These are phyloP conservation scores for Apophysomyces sp. DNA, from an alignment of 371 early-diverging fungal genomes.

Conservation along the genomic window DNA sequence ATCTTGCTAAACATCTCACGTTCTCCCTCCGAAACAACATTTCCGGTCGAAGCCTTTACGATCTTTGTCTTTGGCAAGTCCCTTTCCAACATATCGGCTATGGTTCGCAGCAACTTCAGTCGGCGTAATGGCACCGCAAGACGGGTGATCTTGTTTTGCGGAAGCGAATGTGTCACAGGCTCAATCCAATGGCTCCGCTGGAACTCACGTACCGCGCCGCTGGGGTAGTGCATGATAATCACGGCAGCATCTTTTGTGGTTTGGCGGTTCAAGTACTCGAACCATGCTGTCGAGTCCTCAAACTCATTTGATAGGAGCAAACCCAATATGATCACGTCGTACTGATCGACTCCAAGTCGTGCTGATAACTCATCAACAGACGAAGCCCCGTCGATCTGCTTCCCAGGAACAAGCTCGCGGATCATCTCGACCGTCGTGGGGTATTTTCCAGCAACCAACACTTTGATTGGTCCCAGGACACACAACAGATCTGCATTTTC, in stretches of 20 bases:
- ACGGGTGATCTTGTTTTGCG: slow-evolving; percentile 27
- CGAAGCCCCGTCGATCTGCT: slow-evolving; percentile 25
- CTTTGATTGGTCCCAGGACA: slow-evolving; percentile 19
- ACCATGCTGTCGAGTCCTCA: slow-evolving; percentile 15
- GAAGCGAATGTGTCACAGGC: slow-evolving; percentile 12
- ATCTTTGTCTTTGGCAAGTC: neutral
- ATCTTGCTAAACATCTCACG: slow-evolving; percentile 27
- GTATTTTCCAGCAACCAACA: slow-evolving; percentile 33
- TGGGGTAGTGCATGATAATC: slow-evolving; percentile 42
- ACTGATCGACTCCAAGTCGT: slow-evolving; percentile 7
- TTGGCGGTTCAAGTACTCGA: slow-evolving; percentile 17
- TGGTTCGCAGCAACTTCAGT: slow-evolving; percentile 39
- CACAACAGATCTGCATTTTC: slow-evolving; percentile 13
- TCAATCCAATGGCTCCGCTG: slow-evolving; percentile 14
- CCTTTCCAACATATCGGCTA: slow-evolving; percentile 24
- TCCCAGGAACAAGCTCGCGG: slow-evolving; percentile 23
- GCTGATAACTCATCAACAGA: slow-evolving; percentile 18
- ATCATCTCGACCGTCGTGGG: slow-evolving; percentile 33
- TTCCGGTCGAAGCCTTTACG: neutral
- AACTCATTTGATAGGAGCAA: slow-evolving; percentile 17
- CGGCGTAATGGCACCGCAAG: slow-evolving; percentile 58
- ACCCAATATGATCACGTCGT: slow-evolving; percentile 39
- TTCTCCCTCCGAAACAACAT: slow-evolving; percentile 31
- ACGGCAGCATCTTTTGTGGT: slow-evolving; percentile 15
- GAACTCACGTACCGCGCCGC: slow-evolving; percentile 16